phyloP scores from a whole-genome alignment of 2,329 filamentous ascomycete species.

The Colletotrichum neosansevieriae region DNA sequence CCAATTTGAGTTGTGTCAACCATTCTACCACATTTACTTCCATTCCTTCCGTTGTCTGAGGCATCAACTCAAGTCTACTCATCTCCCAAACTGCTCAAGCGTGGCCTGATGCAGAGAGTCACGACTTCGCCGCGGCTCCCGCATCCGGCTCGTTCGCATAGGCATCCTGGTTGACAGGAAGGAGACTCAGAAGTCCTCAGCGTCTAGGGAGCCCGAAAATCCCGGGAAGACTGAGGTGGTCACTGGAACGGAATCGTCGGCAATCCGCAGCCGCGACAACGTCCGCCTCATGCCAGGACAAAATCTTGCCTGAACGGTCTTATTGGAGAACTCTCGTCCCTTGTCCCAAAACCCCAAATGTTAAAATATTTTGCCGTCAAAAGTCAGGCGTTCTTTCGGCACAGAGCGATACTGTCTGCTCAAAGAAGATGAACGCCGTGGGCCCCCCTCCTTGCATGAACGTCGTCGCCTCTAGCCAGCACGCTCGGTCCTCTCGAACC shows the following conservation, averaged over 20 bases:
- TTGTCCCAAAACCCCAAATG: too few species aligned
- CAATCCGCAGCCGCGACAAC: not conserved
- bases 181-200: not conserved
- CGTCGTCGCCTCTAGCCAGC: not conserved
- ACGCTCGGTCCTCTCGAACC: slow-evolving; percentile 1
- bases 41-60: too few species aligned
- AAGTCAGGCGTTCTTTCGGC: too few species aligned
- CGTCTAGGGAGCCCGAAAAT: not conserved
- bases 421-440: not conserved
- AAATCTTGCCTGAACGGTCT: too few species aligned
- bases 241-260: not conserved
- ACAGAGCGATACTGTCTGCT: not conserved
- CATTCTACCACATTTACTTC: not conserved
- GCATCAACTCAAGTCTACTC: not conserved
- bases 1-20: not conserved
- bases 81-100: not conserved
- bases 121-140: not conserved
- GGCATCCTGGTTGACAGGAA: not conserved
- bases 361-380: too few species aligned
- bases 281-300: not conserved
- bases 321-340: too few species aligned
- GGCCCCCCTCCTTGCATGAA: slow-evolving; percentile 8
- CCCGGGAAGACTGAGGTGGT: slow-evolving; percentile 3
- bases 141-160: not conserved
- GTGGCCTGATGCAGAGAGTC: not conserved